A percentile compares a stretch with the other conserved stretches of the same genome.
Conservation (phyloP, 2,329 filamentous ascomycete genomes). For the Knufia petricola region DNA sequence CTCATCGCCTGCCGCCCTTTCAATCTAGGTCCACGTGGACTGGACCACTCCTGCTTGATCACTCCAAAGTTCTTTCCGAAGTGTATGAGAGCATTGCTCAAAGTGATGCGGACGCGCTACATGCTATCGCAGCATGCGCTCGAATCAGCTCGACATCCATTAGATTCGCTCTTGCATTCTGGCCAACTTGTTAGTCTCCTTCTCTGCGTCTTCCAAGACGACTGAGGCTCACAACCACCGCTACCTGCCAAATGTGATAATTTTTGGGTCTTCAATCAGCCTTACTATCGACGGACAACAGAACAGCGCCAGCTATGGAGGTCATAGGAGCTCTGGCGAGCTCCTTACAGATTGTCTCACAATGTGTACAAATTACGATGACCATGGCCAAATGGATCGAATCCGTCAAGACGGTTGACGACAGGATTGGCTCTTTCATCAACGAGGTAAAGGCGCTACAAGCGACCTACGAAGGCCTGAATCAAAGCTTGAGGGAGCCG, state of each 20-base stretch:
- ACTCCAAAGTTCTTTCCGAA: not conserved
- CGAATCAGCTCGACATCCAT: not conserved
- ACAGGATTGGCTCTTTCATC: constrained; percentile 16
- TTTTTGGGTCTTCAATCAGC: not conserved
- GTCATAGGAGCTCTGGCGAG: constrained; percentile 4
- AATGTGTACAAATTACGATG: constrained; percentile 16
- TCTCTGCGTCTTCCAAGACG: not conserved
- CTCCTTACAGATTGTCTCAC: constrained; percentile 16
- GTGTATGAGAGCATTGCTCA: not conserved
- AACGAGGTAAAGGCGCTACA: constrained; percentile 17
- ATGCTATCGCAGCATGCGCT: not conserved
- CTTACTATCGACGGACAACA: not conserved
- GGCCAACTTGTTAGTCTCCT: not conserved
- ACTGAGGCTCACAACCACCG: not conserved
- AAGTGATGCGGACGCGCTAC: not conserved
- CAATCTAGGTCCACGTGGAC: not conserved
- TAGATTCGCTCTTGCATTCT: not conserved
- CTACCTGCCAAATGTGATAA: not conserved
- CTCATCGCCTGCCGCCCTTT: not conserved
- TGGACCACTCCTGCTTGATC: not conserved
- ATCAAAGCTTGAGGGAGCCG: constrained; percentile 16
- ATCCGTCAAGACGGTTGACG: constrained; percentile 18
- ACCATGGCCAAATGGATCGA: constrained; percentile 20
- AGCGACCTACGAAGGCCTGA: constrained; percentile 18
- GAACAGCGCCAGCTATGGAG: not conserved